A percentile compares a stretch with the other conserved stretches of the same genome.
These are phyloP conservation scores for Harringtonia lauricola DNA, from an alignment of 2,329 filamentous ascomycete genomes.

Conservation along the genomic window DNA sequence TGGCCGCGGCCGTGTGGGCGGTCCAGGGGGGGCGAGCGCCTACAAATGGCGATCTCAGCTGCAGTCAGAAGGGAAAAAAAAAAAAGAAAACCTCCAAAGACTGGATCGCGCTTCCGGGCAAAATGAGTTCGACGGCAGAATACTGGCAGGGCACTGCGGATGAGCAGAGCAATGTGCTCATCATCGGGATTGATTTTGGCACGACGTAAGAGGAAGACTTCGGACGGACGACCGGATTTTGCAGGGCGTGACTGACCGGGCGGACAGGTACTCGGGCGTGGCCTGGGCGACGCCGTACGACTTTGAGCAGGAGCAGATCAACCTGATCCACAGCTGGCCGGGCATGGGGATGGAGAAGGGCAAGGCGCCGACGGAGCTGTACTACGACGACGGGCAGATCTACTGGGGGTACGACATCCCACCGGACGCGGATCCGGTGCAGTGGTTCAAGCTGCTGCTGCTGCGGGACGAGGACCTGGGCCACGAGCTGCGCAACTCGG, in stretches of 20 bases:
- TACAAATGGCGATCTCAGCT: too few species aligned
- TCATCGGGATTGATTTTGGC: slow-evolving; percentile 11
- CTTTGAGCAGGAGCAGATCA: slow-evolving; percentile 6
- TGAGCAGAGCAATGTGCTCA: slow-evolving; percentile 6
- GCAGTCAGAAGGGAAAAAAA: too few species aligned
- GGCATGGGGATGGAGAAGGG: slow-evolving; percentile 13
- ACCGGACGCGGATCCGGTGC: slow-evolving; percentile 6
- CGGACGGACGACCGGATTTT: too few species aligned
- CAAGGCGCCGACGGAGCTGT: slow-evolving; percentile 10
- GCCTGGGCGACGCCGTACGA: slow-evolving; percentile 9
- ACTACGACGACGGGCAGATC: slow-evolving; percentile 6
- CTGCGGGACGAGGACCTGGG: slow-evolving; percentile 6
- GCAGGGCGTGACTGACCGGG: not conserved
- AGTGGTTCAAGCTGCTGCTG: slow-evolving; percentile 11
- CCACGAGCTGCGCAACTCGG: slow-evolving; percentile 4
- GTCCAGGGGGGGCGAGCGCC: too few species aligned
- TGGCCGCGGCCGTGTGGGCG: too few species aligned
- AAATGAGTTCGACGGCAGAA: slow-evolving; percentile 2
- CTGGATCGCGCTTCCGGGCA: too few species aligned
- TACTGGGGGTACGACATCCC: slow-evolving; percentile 10
- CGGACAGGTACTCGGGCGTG: slow-evolving; percentile 5
- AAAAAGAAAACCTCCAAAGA: too few species aligned
- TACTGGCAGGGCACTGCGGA: slow-evolving; percentile 5
- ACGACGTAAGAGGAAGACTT: slow-evolving; percentile 6
- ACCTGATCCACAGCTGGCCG: slow-evolving; percentile 7